These are phyloP conservation scores for Monosporascus sp. DNA, from an alignment of 2,329 filamentous ascomycete species.

Conservation along the genomic window DNA sequence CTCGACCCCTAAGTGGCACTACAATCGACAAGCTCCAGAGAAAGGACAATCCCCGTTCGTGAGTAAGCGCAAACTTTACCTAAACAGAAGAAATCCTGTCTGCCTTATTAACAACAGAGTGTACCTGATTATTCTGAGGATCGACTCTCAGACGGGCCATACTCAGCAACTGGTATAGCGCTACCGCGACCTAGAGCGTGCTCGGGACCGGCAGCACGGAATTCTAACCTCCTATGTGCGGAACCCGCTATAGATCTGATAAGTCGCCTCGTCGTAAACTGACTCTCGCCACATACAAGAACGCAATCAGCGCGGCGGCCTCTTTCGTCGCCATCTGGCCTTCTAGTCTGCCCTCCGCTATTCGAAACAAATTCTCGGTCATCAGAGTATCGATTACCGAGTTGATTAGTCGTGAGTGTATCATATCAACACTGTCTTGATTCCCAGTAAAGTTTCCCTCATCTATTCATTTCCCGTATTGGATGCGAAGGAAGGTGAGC, in stretches of 20 bases:
- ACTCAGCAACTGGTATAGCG: neutral
- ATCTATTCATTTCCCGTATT: neutral
- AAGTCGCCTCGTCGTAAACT: constrained; percentile 19
- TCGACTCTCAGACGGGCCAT: neutral
- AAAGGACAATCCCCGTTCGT: no score
- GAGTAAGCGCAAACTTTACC: no score
- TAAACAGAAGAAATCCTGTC: no score
- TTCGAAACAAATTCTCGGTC: constrained; percentile 1
- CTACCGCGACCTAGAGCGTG: neutral
- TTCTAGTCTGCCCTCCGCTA: neutral
- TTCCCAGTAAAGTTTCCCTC: neutral
- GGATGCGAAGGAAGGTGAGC: neutral
- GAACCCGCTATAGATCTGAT: constrained; percentile 26
- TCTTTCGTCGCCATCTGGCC: constrained; percentile 19
- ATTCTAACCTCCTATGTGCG: neutral
- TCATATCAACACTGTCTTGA: no score
- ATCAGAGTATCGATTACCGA: constrained; percentile 9
- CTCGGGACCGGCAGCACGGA: no score
- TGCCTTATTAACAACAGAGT: neutral
- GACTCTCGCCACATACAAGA: constrained; percentile 27
- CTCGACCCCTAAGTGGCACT: no score
- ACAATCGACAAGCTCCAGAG: no score
- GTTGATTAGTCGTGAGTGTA: neutral
- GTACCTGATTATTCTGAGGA: neutral
- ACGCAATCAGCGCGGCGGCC: constrained; percentile 24